phyloP scores from a whole-genome alignment of 768 basidiomycete genomes.

The Boletus rex-veris region DNA sequence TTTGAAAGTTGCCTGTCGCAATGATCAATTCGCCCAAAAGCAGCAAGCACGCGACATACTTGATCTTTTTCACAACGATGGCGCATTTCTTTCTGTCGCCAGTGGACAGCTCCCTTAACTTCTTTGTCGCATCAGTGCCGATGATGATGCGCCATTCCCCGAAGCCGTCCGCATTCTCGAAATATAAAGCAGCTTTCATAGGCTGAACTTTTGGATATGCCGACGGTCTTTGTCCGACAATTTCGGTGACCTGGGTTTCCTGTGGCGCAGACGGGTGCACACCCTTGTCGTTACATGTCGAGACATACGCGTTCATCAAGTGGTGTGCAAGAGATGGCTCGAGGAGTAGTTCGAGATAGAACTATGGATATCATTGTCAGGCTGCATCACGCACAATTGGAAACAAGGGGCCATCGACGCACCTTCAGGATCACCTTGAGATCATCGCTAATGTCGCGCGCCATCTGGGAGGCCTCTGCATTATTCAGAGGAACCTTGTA shows the following conservation, averaged over 20 bases:
- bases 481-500: slow-evolving; percentile 23
- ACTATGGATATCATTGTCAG: slow-evolving; percentile 15
- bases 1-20: slow-evolving; percentile 58
- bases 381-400: no score
- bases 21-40: not conserved
- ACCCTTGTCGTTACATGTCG: not conserved
- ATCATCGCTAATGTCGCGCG: slow-evolving; percentile 14
- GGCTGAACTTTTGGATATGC: slow-evolving; percentile 51
- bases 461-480: slow-evolving; percentile 16
- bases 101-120: slow-evolving; percentile 46
- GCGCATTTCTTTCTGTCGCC: slow-evolving; percentile 45
- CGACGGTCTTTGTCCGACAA: slow-evolving; percentile 13
- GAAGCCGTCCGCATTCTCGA: slow-evolving; percentile 55
- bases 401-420: not conserved
- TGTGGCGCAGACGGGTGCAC: not conserved
- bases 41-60: slow-evolving; percentile 34
- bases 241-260: not conserved
- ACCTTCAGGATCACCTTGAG: slow-evolving; percentile 33
- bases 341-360: slow-evolving; percentile 23
- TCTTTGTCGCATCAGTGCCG: slow-evolving; percentile 45
- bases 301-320: slow-evolving; percentile 10
- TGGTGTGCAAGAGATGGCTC: slow-evolving; percentile 11
- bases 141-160: slow-evolving; percentile 64
- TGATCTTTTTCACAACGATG: slow-evolving; percentile 67
- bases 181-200: slow-evolving; percentile 58